A percentile compares a stretch with the other conserved stretches of the same genome.
phyloP scores from a whole-genome alignment of 1,139 yeast genomes.

The Candida sp. region DNA sequence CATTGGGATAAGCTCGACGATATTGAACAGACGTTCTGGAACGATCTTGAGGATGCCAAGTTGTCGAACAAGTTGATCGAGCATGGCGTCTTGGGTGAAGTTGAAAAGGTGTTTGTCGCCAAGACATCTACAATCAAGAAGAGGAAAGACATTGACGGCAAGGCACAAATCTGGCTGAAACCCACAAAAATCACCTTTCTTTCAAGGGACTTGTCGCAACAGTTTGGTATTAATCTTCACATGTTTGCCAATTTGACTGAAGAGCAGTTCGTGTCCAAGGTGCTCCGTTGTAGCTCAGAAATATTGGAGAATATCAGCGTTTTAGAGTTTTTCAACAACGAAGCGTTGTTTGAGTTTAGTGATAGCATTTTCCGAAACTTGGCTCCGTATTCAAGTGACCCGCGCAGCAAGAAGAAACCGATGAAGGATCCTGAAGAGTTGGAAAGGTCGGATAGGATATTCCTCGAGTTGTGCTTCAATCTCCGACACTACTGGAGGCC shows the following conservation, averaged over 20 bases:
- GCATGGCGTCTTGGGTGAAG: constrained; percentile 78
- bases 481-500: constrained; percentile 85
- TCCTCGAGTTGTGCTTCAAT: constrained; percentile 77
- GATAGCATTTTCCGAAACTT: constrained; percentile 66
- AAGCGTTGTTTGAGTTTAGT: constrained; percentile 74
- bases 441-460: constrained; percentile 83
- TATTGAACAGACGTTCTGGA: constrained; percentile 85
- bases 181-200: constrained; percentile 60
- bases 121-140: constrained; percentile 52
- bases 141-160: constrained; percentile 21
- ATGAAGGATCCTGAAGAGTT: constrained; percentile 63
- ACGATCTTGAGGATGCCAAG: constrained; percentile 50
- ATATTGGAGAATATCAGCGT: constrained; percentile 71
- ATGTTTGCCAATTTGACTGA: constrained; percentile 69
- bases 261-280: constrained; percentile 63
- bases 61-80: constrained; percentile 60
- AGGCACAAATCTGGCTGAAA: constrained; percentile 25
- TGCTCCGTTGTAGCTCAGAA: constrained; percentile 74
- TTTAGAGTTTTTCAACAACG: constrained; percentile 80
- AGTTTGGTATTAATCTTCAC: constrained; percentile 92
- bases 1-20: constrained; percentile 90
- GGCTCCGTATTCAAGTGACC: constrained; percentile 72
- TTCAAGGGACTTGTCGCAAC: constrained; percentile 79
- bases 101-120: constrained; percentile 79
- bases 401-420: constrained; percentile 42